Conservation (phyloP, 371 early-diverging fungal genomes). For the Chytridiales sp. region DNA sequence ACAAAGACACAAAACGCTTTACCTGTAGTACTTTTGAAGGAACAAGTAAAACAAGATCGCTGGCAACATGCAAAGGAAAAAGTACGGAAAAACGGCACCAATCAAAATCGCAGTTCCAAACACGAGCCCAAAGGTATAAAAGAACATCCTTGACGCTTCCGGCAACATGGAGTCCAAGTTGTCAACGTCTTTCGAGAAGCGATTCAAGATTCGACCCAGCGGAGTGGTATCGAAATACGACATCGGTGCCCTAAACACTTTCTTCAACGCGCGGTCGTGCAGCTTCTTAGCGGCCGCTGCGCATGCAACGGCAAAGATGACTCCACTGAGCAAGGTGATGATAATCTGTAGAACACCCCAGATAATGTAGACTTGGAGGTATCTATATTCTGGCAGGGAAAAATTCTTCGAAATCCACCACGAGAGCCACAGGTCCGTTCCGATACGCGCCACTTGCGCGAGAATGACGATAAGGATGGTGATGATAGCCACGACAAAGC, state of each 20-base stretch:
- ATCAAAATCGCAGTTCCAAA: constrained; percentile 8
- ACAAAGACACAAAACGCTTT: not conserved
- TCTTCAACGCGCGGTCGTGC: constrained; percentile 61
- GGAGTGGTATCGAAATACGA: constrained; percentile 73
- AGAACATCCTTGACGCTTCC: not conserved
- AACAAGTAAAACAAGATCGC: constrained; percentile 37
- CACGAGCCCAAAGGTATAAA: constrained; percentile 48
- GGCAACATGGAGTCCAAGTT: constrained; percentile 31
- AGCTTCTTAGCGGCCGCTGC: constrained; percentile 30
- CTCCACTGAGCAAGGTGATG: constrained; percentile 10
- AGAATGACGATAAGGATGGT: constrained; percentile 15
- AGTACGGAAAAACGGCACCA: constrained; percentile 44
- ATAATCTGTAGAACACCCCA: constrained; percentile 20
- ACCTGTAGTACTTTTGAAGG: constrained; percentile 30
- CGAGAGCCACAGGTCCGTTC: constrained; percentile 44
- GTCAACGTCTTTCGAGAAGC: constrained; percentile 58
- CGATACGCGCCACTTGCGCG: constrained; percentile 38
- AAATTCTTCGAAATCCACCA: constrained; percentile 34
- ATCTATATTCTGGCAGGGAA: constrained; percentile 14
- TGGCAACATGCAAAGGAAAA: constrained; percentile 30
- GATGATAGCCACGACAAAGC: not conserved
- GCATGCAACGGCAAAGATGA: constrained; percentile 24
- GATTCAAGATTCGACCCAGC: constrained; percentile 63
- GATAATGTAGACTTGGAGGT: constrained; percentile 26
- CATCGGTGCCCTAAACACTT: constrained; percentile 68